These are phyloP conservation scores for Ichthyophthirius multifiliis DNA, from an alignment of 169 alveolate genomes.

Conservation along the genomic window DNA sequence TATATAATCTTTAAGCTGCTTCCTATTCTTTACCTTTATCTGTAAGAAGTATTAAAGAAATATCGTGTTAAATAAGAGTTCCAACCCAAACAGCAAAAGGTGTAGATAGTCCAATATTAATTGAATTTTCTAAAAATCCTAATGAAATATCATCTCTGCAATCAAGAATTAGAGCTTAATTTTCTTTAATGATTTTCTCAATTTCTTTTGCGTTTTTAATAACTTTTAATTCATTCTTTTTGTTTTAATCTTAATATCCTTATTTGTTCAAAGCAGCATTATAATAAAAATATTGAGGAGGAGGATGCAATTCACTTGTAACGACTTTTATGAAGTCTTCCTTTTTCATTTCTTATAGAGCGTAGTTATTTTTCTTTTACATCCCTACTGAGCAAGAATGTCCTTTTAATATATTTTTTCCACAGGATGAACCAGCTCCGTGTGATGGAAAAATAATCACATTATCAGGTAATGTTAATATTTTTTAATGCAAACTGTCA, in stretches of 20 bases:
- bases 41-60: slow-evolving; percentile 20
- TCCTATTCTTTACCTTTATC: slow-evolving; percentile 34
- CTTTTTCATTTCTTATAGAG: slow-evolving; percentile 19
- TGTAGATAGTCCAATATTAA: slow-evolving; percentile 15
- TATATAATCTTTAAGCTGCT: slow-evolving; percentile 30
- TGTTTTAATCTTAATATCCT: slow-evolving; percentile 2
- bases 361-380: slow-evolving; percentile 33
- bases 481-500: slow-evolving; percentile 37
- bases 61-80: slow-evolving; percentile 20
- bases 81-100: slow-evolving; percentile 44
- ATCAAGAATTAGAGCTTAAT: neutral
- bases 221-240: neutral
- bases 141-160: neutral
- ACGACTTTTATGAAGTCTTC: slow-evolving; percentile 25
- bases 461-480: slow-evolving; percentile 17
- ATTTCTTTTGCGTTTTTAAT: neutral
- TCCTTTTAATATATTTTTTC: slow-evolving; percentile 37
- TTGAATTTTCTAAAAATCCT: neutral
- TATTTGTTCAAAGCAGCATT: slow-evolving; percentile 35
- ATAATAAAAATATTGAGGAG: slow-evolving; percentile 46
- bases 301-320: slow-evolving; percentile 18
- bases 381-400: slow-evolving; percentile 30
- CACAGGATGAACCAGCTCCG: slow-evolving; percentile 57
- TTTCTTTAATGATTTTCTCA: neutral
- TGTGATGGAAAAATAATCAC: slow-evolving; percentile 45